A percentile compares a stretch with the other conserved stretches of the same genome.
Conservation (phyloP, 306 rosid species). For the Vigna reflexopilosa region DNA sequence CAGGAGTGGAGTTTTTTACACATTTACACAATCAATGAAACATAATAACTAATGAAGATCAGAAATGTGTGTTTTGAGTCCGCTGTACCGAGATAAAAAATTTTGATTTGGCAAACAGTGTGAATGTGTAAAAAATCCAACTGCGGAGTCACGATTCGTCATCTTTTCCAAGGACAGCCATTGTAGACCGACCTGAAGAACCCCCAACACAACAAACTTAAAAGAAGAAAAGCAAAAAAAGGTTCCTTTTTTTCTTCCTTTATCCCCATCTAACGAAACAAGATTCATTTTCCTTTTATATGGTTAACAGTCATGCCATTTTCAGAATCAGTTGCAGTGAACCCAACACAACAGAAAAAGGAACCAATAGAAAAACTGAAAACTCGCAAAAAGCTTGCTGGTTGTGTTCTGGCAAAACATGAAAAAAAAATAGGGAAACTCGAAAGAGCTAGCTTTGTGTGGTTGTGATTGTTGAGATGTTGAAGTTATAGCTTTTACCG, state of each 20-base stretch:
- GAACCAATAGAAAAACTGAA: not conserved
- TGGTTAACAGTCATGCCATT: not conserved
- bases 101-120: too few relatives aligned
- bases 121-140: too few relatives aligned
- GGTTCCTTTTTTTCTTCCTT: not conserved
- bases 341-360: not conserved
- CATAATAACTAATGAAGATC: not conserved
- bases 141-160: not conserved
- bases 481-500: conserved; percentile 46
- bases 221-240: not conserved
- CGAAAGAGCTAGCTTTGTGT: not conserved
- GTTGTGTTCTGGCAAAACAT: not conserved
- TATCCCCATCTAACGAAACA: not conserved
- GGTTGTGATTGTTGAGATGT: not conserved
- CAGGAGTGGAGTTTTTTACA: not conserved
- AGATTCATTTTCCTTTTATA: not conserved
- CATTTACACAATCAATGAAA: not conserved
- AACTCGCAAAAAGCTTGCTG: not conserved
- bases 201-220: not conserved
- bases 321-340: not conserved
- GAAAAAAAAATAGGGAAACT: not conserved
- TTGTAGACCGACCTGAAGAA: not conserved
- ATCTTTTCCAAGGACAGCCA: not conserved
- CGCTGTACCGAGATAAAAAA: not conserved
- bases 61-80: not conserved